Base-by-base conservation (phyloP, 2,329 filamentous ascomycete genomes). In the Ophiocordyceps camponoti-leonardi region DNA sequence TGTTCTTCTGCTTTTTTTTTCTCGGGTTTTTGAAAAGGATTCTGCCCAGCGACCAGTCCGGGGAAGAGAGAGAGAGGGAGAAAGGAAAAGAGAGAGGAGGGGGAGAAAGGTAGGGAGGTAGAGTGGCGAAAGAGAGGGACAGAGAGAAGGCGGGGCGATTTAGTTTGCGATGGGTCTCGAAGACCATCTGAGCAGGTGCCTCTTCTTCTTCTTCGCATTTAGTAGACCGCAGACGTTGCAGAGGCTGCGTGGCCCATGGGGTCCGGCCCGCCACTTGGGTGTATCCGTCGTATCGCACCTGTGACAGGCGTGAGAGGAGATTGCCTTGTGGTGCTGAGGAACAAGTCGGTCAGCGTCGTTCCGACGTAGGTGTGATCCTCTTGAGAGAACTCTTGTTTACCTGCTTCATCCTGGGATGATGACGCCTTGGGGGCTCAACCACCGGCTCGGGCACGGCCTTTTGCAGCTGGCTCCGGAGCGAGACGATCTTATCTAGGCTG, bases 121-220 rank as follows among this genome's bases (percentile, higher is more conserved):
- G 10, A 28, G 26, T n/a, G n/a, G 26, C 4, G 26, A 2, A 28
- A 28, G 26, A 28, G 26, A 28, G 26, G 10, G 7, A 28, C 5
- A 28, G 26, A 28, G 26, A 28, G 26, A 8, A 8, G 8, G 23
- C 4, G 4, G 61, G 26, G 4, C 26, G 4, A 28, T 49, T 35
- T 14, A 35, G 31, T 6, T 35, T 14, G 4, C n/a, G 6, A 35
- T n/a, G n/a, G 31, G 31, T n/a, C 31, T 35, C 31, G 31, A n/a
- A 14, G 31, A n/a, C 13, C 31, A 35, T n/a, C 31, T 35, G 6
- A 35, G 31, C 31, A 35, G 6, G n/a, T 35, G 31, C 31, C 31
- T 35, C 31, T 35, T 35, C n/a, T 35, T 19, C 11, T 19, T n/a
- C 39, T 41, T 41, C 10, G 39, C 19, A 23, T 41, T 20, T 20